A percentile compares a stretch with the other conserved stretches of the same genome.
Evolutionary conservation across 2,329 filamentous ascomycete genomes (phyloP).

Genomic region (Ascochyta clinopodiicola): DNA sequence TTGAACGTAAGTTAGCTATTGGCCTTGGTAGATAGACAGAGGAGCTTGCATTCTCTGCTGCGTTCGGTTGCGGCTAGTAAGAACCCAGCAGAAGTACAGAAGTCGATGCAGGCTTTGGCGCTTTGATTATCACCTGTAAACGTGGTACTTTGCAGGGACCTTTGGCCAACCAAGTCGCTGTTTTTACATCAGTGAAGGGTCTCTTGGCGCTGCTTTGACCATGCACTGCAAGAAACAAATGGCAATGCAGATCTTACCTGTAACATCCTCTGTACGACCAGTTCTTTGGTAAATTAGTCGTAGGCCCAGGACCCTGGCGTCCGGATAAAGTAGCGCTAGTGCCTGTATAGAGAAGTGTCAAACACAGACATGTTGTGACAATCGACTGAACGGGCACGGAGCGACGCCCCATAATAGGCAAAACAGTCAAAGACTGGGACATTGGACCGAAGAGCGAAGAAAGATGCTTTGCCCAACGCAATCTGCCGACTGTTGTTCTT

Average conservation of each 20-base stretch:
- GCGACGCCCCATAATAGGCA: conserved; percentile 9
- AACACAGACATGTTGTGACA: conserved; percentile 1
- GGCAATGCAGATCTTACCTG: conserved; percentile 21
- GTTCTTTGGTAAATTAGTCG: background rate
- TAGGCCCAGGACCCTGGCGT: conserved; percentile 10
- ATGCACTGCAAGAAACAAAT: background rate
- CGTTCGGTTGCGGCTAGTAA: conserved; percentile 43
- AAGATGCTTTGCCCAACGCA: background rate
- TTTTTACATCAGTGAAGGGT: conserved; percentile 2
- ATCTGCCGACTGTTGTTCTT: conserved; percentile 3
- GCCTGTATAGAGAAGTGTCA: conserved; percentile 4
- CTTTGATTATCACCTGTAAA: conserved; percentile 30
- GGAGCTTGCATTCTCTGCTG: conserved; percentile 30
- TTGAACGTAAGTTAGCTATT: background rate
- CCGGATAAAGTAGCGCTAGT: conserved; percentile 5
- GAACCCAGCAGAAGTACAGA: conserved; percentile 37
- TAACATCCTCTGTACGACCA: conserved; percentile 43
- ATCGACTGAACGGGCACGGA: conserved; percentile 1
- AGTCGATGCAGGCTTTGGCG: conserved; percentile 36
- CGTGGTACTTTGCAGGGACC: conserved; percentile 21
- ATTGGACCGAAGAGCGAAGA: background rate
- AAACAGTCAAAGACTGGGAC: background rate
- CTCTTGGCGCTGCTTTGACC: background rate
- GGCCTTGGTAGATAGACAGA: background rate
- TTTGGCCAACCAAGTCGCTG: conserved; percentile 19